Evolutionary conservation across 441 rosid genomes (phyloP).

Genomic region (Pelargonium fulgidum): DNA sequence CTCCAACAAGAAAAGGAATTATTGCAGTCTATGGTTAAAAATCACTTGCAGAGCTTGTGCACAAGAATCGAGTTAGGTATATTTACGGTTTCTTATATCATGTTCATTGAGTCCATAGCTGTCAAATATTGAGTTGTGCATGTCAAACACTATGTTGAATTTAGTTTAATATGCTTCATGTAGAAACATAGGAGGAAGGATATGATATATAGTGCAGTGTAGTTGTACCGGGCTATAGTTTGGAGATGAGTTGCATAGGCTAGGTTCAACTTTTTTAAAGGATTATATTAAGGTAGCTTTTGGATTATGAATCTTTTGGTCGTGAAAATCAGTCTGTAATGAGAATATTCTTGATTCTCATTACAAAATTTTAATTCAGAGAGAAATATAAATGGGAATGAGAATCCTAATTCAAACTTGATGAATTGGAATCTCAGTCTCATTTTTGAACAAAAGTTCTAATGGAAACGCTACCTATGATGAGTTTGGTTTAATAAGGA

Average conservation of each 20-base stretch:
- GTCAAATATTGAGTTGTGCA: background rate
- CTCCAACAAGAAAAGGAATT: conserved; percentile 46
- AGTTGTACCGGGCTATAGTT: background rate
- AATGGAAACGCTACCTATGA: no score
- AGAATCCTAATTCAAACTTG: no score
- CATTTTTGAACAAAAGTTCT: no score
- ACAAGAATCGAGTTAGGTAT: conserved; percentile 62
- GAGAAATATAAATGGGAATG: no score
- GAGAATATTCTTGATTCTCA: no score
- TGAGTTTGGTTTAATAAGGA: no score
- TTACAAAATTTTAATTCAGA: background rate
- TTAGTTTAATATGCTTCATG: background rate
- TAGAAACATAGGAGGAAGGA: background rate
- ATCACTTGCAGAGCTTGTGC: conserved; percentile 66
- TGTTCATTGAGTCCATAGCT: background rate
- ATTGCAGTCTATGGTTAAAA: conserved; percentile 61
- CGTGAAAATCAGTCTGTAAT: no score
- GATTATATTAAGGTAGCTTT: no score
- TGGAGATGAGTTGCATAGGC: background rate
- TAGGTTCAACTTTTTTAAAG: no score
- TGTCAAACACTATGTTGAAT: background rate
- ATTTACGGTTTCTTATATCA: background rate
- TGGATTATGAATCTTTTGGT: no score
- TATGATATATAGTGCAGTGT: no score
- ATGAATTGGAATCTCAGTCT: no score